These are phyloP conservation scores for Solanum phureja DNA, from an alignment of 257 asterid genomes.

Conservation along the genomic window DNA sequence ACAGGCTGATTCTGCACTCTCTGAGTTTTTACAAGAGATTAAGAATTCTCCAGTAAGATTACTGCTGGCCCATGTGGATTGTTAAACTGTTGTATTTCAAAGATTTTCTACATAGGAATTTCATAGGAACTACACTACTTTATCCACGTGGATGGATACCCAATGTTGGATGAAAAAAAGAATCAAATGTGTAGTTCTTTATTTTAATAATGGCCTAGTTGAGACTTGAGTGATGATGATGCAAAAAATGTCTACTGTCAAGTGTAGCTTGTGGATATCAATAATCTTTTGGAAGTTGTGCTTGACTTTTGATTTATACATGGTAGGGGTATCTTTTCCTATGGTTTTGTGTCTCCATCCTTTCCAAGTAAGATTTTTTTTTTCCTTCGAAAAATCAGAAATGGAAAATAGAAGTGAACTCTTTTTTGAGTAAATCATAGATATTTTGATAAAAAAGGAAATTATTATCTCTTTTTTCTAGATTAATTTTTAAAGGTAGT, in stretches of 20 bases:
- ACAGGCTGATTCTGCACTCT: slow-evolving; percentile 99
- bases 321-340: background rate
- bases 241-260: background rate
- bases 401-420: background rate
- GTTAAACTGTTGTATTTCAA: background rate
- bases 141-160: background rate
- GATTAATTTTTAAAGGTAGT: slow-evolving; percentile 11
- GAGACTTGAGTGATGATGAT: background rate
- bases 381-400: background rate
- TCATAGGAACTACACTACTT: background rate
- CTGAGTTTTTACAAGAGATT: slow-evolving; percentile 98
- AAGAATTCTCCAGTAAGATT: slow-evolving; percentile 95
- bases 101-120: background rate
- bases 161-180: background rate
- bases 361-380: background rate
- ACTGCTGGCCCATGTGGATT: background rate
- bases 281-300: background rate
- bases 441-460: background rate
- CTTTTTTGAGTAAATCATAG: background rate
- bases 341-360: background rate
- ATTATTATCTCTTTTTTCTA: slow-evolving; percentile 5
- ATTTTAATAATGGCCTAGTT: background rate
- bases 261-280: background rate
- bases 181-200: background rate
- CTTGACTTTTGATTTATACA: background rate